These are phyloP conservation scores for Silene coronaria DNA, from an alignment of 179 eudicot genomes.

Conservation along the genomic window DNA sequence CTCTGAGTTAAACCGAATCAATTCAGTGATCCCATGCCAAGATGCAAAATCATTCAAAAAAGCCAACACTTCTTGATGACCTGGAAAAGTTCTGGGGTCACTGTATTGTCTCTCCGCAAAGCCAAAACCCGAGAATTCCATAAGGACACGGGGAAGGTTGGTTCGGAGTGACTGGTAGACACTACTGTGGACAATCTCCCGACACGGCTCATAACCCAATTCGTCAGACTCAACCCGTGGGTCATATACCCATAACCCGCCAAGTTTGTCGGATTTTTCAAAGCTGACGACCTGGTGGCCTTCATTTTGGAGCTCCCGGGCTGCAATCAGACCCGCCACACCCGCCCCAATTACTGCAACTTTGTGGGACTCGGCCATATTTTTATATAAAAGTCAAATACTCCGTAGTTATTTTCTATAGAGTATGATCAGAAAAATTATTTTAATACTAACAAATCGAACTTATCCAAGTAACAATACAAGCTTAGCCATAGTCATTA, in stretches of 20 bases:
- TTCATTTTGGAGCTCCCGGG: conserved; percentile 41
- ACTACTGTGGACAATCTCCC: conserved; percentile 37
- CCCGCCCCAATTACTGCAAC: conserved; percentile 57
- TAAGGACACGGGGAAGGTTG: conserved; percentile 36
- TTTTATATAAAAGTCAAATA: not conserved
- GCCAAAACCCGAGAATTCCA: conserved; percentile 40
- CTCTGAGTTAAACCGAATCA: conserved; percentile 33
- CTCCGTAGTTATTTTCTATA: no score
- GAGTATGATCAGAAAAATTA: no score
- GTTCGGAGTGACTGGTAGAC: conserved; percentile 42
- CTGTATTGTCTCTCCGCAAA: conserved; percentile 24
- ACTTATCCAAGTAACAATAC: no score
- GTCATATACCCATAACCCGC: conserved; percentile 49
- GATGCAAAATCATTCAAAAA: conserved; percentile 33
- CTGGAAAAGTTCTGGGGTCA: conserved; percentile 38
- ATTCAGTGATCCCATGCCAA: conserved; percentile 24
- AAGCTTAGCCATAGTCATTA: no score
- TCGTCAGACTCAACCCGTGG: conserved; percentile 36
- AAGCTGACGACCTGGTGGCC: conserved; percentile 38
- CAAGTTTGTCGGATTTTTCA: conserved; percentile 33
- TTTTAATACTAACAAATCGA: no score
- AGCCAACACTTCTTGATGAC: conserved; percentile 41
- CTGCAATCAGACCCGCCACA: conserved; percentile 32
- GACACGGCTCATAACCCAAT: conserved; percentile 27
- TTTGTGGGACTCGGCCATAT: conserved; percentile 22